Evolutionary conservation across 768 basidiomycete species (phyloP).

Genomic region (Boletus sp.): DNA sequence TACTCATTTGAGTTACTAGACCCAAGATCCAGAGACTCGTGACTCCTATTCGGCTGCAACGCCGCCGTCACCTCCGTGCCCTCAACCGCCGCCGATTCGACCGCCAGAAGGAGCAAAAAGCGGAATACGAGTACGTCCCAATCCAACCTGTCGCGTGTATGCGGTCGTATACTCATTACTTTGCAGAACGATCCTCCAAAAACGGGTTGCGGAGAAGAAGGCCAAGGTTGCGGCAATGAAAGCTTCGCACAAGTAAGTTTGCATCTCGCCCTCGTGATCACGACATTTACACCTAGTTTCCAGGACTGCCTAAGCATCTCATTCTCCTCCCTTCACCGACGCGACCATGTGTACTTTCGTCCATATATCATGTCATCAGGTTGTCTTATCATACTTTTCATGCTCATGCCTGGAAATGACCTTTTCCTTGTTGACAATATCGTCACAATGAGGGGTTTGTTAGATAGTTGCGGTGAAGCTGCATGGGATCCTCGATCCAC

Average conservation of each 20-base stretch:
- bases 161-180: background rate
- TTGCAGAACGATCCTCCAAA: constrained; percentile 66
- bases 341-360: constrained; percentile 14
- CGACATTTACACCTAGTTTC: background rate
- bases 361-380: constrained; percentile 26
- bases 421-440: background rate
- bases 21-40: constrained; percentile 98
- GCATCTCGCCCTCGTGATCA: background rate
- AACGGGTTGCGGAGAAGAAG: constrained; percentile 93
- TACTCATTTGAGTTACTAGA: constrained; percentile 38
- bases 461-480: background rate
- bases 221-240: constrained; percentile 85
- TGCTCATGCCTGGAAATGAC: constrained; percentile 5
- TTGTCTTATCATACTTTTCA: constrained; percentile 19
- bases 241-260: constrained; percentile 71
- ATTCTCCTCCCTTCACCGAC: background rate
- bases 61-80: constrained; percentile 87
- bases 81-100: constrained; percentile 88
- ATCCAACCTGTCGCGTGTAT: background rate
- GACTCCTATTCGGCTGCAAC: constrained; percentile 93
- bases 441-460: background rate
- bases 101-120: constrained; percentile 92
- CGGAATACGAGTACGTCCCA: constrained; percentile 79
- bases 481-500: too few relatives aligned
- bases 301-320: constrained; percentile 22